phyloP scores from a whole-genome alignment of 768 basidiomycete genomes.

The Cytidiella melzeri region DNA sequence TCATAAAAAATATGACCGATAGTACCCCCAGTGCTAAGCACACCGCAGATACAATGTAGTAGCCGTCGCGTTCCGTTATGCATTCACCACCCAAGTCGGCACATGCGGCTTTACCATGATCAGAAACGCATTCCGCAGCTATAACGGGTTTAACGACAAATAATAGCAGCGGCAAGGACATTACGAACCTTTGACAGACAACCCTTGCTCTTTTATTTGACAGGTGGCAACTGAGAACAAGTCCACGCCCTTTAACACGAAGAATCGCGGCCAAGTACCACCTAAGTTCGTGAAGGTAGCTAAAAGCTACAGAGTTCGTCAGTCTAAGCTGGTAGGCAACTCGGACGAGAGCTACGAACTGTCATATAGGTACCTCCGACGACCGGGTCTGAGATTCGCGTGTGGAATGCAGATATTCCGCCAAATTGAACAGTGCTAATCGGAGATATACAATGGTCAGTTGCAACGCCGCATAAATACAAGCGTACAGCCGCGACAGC shows the following conservation, averaged over 20 bases:
- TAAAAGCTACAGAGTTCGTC: conserved; percentile 50
- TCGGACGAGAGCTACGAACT: conserved; percentile 39
- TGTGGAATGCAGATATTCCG: conserved; percentile 98
- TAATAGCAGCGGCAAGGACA: too few relatives aligned
- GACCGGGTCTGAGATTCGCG: conserved; percentile 89
- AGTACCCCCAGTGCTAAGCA: conserved; percentile 75
- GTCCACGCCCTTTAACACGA: conserved; percentile 95
- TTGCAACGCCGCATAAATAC: not conserved
- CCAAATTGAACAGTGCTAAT: conserved; percentile 96
- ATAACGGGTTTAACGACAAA: conserved; percentile 9
- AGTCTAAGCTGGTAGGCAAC: not conserved
- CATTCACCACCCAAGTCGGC: conserved; percentile 72
- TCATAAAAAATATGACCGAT: conserved; percentile 68
- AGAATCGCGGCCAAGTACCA: conserved; percentile 97
- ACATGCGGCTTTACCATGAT: conserved; percentile 81
- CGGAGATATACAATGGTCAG: not conserved
- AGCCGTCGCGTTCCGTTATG: conserved; percentile 83
- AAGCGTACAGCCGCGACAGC: not conserved
- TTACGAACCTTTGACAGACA: conserved; percentile 49
- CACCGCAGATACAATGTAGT: conserved; percentile 77
- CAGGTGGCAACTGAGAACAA: conserved; percentile 82
- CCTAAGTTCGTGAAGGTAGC: conserved; percentile 97
- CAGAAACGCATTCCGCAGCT: conserved; percentile 90
- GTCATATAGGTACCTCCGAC: conserved; percentile 99
- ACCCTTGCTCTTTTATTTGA: conserved; percentile 53